phyloP scores from a whole-genome alignment of 2,329 filamentous ascomycete genomes.

The Phialocephala subalpina region DNA sequence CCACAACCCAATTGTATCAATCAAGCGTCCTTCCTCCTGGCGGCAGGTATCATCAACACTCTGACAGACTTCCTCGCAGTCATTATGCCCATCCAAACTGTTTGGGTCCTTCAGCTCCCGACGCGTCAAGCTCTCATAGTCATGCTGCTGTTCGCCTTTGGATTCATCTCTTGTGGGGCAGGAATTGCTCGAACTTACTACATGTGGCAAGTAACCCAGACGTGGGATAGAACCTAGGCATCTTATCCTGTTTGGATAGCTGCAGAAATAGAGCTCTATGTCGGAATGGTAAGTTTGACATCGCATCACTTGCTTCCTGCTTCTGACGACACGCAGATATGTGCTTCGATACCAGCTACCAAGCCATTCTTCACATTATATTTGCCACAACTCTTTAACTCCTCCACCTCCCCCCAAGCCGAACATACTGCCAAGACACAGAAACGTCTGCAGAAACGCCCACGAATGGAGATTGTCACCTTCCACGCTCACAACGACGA shows the following conservation, averaged over 20 bases:
- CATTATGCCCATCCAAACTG: slow-evolving; percentile 56
- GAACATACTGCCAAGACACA: background rate
- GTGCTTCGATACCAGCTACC: slow-evolving; percentile 53
- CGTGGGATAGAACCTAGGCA: slow-evolving; percentile 48
- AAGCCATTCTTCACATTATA: slow-evolving; percentile 51
- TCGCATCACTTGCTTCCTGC: background rate
- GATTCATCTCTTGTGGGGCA: slow-evolving; percentile 54
- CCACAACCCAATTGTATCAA: slow-evolving; percentile 53
- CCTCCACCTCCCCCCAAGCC: slow-evolving; percentile 1
- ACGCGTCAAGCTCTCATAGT: slow-evolving; percentile 55
- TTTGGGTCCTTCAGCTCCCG: slow-evolving; percentile 55
- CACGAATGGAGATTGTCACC: background rate
- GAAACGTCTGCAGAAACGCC: slow-evolving; percentile 3
- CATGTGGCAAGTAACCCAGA: slow-evolving; percentile 43
- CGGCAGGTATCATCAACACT: slow-evolving; percentile 66
- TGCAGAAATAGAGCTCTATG: slow-evolving; percentile 50
- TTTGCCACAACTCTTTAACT: slow-evolving; percentile 29
- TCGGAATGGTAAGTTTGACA: slow-evolving; percentile 45
- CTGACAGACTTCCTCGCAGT: slow-evolving; percentile 65
- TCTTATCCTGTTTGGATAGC: slow-evolving; percentile 47
- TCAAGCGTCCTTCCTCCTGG: slow-evolving; percentile 58
- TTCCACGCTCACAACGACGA: slow-evolving; percentile 1
- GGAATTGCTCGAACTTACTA: slow-evolving; percentile 50
- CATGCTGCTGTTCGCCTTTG: slow-evolving; percentile 57
- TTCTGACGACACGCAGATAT: slow-evolving; percentile 45